Evolutionary conservation across 768 basidiomycete genomes (phyloP), one percentile per base, ranked within the genome.

Genomic region (Russula lepida): DNA sequence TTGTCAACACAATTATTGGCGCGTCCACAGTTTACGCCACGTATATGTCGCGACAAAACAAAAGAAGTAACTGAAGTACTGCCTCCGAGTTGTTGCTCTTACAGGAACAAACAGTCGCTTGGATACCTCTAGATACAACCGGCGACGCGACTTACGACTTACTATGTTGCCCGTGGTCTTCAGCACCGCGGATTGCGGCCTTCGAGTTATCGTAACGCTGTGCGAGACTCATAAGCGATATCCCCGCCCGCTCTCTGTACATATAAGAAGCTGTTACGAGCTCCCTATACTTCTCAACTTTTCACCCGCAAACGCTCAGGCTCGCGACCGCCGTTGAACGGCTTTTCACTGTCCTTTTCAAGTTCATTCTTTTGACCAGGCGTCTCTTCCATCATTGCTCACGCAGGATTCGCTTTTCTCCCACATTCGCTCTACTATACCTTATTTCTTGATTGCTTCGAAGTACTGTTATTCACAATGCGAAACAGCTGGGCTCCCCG

Each of bases 311-410:
- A 59, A 63, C 58, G 63, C 68, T 64, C 64, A 60, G 27, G 19
- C 52, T 59, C 8, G 44, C 12, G n/a, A 21, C 74, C 73, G 75
- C 78, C 75, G 71, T 78, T 74, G 77, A 78, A 76, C 75, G 75
- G 75, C 71, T 71, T 70, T 72, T 71, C 66, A 68, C 68, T 68
- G n/a, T 64, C 30, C 6, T 4, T 50, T 37, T 11, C 37, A 5
- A 66, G 65, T 66, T 59, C 65, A 64, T 70, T 70, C 67, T 67
- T 73, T 72, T 69, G 78, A 78, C 80, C 79, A 74, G 78, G 80
- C 73, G 78, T 79, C 72, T 61, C 51, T 66, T 69, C 15, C 35
- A 1, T 37, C 59, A 58, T 59, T 59, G 50, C 52, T 56, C 12
- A 52, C 67, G 63, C 67, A 57, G 64, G 55, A 60, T 65, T 64